Conservation (phyloP, 106 monocot genomes). For the Phalaenopsis aphrodite region DNA sequence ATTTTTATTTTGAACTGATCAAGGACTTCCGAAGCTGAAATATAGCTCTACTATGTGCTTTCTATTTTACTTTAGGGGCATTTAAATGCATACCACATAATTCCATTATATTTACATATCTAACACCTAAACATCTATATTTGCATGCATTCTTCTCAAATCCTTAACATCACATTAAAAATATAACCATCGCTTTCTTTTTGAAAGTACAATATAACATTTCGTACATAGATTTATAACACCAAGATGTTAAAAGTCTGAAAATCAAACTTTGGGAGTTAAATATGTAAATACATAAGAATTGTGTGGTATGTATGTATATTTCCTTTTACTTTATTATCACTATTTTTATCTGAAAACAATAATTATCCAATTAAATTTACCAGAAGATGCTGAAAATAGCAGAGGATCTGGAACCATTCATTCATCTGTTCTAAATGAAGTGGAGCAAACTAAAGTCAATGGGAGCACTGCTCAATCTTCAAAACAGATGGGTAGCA, state of each 20-base stretch:
- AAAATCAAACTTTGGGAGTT: too few species aligned
- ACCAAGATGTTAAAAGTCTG: too few species aligned
- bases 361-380: constrained; percentile 9
- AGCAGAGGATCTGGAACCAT: constrained; percentile 1
- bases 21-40: background rate
- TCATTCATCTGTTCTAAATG: constrained; percentile 2
- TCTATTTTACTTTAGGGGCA: background rate
- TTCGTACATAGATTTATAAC: too few species aligned
- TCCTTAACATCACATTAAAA: too few species aligned
- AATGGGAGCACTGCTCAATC: constrained; percentile 11
- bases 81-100: too few species aligned
- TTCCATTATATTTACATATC: too few species aligned
- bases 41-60: background rate
- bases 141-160: too few species aligned
- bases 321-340: background rate
- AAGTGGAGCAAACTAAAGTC: background rate
- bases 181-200: too few species aligned
- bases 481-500: constrained; percentile 11
- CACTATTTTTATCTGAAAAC: constrained; percentile 2
- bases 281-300: too few species aligned
- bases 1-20: background rate
- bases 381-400: constrained; percentile 12
- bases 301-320: too few species aligned
- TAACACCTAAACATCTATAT: too few species aligned
- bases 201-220: too few species aligned